Conservation (phyloP, 495 filamentous ascomycete species). For the Mycothermus thermophilus region DNA sequence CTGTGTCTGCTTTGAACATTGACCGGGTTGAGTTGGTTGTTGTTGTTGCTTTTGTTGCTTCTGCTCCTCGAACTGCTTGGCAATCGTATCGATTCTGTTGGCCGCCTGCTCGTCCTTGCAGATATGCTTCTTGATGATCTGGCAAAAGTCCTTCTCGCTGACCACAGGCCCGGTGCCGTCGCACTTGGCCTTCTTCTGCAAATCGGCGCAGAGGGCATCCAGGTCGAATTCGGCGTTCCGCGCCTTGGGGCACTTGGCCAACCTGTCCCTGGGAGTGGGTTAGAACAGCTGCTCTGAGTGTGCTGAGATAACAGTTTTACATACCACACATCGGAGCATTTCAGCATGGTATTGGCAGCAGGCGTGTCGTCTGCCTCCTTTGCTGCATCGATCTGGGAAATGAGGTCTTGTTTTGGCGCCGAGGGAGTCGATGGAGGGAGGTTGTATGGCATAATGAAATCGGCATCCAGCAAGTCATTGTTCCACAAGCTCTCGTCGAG, state of each 20-base stretch:
- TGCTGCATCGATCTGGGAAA: constrained; percentile 58
- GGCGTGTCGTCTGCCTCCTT: constrained; percentile 49
- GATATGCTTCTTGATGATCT: constrained; percentile 50
- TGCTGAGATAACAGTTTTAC: constrained; percentile 11
- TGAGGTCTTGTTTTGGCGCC: constrained; percentile 50
- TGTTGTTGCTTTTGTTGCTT: no score
- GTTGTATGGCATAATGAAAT: constrained; percentile 64
- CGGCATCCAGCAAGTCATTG: constrained; percentile 71
- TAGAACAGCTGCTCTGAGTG: constrained; percentile 3
- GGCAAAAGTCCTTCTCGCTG: constrained; percentile 75
- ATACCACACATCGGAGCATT: constrained; percentile 89
- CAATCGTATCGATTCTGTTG: not conserved
- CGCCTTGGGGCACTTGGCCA: constrained; percentile 76
- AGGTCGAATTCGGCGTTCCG: constrained; percentile 82
- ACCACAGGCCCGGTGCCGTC: constrained; percentile 88
- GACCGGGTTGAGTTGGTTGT: no score
- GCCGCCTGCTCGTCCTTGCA: constrained; percentile 13
- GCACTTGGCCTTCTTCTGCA: constrained; percentile 94
- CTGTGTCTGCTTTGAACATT: no score
- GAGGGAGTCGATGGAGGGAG: constrained; percentile 38
- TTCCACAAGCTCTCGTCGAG: constrained; percentile 27
- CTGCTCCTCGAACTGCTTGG: no score
- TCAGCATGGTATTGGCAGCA: constrained; percentile 49
- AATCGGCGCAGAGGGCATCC: constrained; percentile 79
- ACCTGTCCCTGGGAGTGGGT: constrained; percentile 58